phyloP scores from a whole-genome alignment of 2,329 filamentous ascomycete species.

The Sporothrix brasiliensis region DNA sequence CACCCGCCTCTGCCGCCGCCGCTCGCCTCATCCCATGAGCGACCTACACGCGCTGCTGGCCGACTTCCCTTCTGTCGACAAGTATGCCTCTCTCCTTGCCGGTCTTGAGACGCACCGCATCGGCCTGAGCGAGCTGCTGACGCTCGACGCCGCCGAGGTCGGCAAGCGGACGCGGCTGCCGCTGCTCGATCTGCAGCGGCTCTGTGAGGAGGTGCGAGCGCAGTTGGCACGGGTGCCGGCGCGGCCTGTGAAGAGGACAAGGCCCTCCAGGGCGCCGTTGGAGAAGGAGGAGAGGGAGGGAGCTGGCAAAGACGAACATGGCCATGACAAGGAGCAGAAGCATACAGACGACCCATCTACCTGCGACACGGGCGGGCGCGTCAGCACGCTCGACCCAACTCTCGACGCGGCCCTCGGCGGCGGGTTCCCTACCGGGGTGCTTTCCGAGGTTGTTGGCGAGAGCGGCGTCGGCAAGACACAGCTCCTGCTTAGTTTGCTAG shows the following conservation, averaged over 20 bases:
- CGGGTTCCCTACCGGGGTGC: slow-evolving; percentile 76
- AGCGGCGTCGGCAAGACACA: slow-evolving; percentile 96
- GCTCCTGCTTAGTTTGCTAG: slow-evolving; percentile 80
- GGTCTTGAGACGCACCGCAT: slow-evolving; percentile 77
- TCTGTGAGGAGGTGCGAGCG: slow-evolving; percentile 50
- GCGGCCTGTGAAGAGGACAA: neutral
- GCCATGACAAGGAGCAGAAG: neutral
- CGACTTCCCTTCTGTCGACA: slow-evolving; percentile 67
- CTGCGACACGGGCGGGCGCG: slow-evolving; percentile 47
- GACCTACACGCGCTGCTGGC: slow-evolving; percentile 85
- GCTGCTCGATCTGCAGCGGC: slow-evolving; percentile 74
- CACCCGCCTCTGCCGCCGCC: neutral
- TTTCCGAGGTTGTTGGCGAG: slow-evolving; percentile 91
- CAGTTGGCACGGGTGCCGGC: slow-evolving; percentile 21
- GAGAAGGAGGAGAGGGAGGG: slow-evolving; percentile 30
- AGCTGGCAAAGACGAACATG: neutral
- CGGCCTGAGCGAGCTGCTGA: slow-evolving; percentile 81
- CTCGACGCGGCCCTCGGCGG: slow-evolving; percentile 78
- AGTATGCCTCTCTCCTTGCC: slow-evolving; percentile 74
- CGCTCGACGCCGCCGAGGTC: slow-evolving; percentile 78
- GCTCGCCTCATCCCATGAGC: slow-evolving; percentile 61
- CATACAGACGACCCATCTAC: slow-evolving; percentile 13
- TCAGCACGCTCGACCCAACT: slow-evolving; percentile 76
- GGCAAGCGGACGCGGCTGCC: slow-evolving; percentile 84
- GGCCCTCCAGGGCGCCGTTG: slow-evolving; percentile 24